phyloP scores from a whole-genome alignment of 75 land plant genomes.

The Pseudotsuga menziesii region DNA sequence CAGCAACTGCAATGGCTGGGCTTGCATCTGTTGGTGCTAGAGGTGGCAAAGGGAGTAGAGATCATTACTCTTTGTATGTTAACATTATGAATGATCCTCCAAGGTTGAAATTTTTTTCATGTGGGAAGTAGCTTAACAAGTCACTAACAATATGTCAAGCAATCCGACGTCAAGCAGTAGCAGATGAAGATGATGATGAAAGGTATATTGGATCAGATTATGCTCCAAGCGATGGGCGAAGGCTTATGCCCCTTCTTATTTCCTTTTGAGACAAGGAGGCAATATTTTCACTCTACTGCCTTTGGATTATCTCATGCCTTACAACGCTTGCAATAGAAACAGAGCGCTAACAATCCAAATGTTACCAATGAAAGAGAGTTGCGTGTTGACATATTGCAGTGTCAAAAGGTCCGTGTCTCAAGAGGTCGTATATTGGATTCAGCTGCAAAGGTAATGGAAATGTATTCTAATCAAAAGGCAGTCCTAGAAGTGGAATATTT shows the following conservation, averaged over 20 bases:
- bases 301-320: constrained; percentile 43
- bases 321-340: constrained; percentile 27
- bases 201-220: constrained; percentile 56
- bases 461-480: constrained; percentile 34
- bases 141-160: constrained; percentile 90
- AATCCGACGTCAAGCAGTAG: constrained; percentile 73
- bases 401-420: constrained; percentile 70
- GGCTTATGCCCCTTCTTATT: constrained; percentile 45
- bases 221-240: constrained; percentile 4
- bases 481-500: too few relatives aligned
- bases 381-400: constrained; percentile 13
- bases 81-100: constrained; percentile 12
- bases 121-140: constrained; percentile 78
- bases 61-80: not conserved
- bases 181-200: constrained; percentile 85
- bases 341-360: constrained; percentile 34
- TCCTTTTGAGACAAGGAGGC: constrained; percentile 77
- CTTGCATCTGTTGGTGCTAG: not conserved
- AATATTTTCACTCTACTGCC: constrained; percentile 59
- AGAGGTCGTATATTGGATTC: constrained; percentile 68
- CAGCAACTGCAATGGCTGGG: constrained; percentile 10
- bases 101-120: constrained; percentile 40
- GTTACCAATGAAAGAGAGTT: constrained; percentile 11
- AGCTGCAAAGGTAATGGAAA: constrained; percentile 77
- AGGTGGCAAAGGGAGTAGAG: constrained; percentile 3